These are phyloP conservation scores for Biscutella laevigata DNA, from an alignment of 441 rosid genomes.

Conservation along the genomic window DNA sequence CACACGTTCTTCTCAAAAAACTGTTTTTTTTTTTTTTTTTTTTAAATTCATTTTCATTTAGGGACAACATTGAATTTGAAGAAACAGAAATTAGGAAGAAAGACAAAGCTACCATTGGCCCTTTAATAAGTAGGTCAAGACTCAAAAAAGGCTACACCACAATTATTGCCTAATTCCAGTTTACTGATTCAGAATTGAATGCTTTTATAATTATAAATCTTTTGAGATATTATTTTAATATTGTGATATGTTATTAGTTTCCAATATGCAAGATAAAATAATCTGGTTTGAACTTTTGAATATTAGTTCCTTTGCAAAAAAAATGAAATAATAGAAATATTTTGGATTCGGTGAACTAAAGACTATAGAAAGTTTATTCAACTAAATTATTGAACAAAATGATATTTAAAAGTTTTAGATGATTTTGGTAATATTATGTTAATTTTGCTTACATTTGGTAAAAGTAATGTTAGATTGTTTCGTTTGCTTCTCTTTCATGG, in stretches of 20 bases:
- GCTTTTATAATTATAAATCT: no score
- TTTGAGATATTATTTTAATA: no score
- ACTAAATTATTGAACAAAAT: no score
- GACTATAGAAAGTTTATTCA: no score
- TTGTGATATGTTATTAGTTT: neutral
- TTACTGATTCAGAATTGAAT: no score
- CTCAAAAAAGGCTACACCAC: conserved; percentile 19
- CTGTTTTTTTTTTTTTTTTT: no score
- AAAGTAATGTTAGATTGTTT: conserved; percentile 8
- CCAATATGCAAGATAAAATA: neutral
- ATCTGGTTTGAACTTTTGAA: neutral
- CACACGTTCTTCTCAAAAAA: no score
- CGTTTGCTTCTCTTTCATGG: neutral
- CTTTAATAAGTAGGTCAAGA: conserved; percentile 14
- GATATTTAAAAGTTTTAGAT: no score
- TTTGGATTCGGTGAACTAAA: neutral
- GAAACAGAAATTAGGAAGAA: conserved; percentile 3
- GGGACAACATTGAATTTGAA: conserved; percentile 13
- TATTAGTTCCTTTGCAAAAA: neutral
- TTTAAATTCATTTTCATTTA: neutral
- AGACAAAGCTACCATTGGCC: conserved; percentile 20
- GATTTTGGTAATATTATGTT: no score
- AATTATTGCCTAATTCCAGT: conserved; percentile 7
- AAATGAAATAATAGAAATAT: neutral
- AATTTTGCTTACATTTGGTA: no score